phyloP scores from a whole-genome alignment of 2,329 filamentous ascomycete genomes.

The Aspergillus ochraceus region DNA sequence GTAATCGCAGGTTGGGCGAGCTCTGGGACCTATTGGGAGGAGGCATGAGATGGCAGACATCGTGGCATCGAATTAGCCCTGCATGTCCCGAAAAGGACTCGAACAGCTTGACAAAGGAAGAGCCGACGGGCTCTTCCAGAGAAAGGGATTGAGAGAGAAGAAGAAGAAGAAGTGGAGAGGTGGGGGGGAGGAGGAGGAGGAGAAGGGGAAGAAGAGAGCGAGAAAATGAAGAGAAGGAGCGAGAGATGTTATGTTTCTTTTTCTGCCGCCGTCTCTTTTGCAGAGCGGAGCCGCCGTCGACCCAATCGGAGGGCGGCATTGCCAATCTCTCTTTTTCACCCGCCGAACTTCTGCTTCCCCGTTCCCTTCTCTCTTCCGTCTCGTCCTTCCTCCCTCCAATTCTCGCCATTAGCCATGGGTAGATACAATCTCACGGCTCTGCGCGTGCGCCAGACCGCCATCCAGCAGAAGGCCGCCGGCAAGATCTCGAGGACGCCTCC shows the following conservation, averaged over 20 bases:
- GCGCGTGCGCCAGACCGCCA: conserved; percentile 44
- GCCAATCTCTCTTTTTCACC: conserved; percentile 38
- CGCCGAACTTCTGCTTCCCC: conserved; percentile 7
- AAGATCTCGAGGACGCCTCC: conserved; percentile 37
- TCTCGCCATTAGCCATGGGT: conserved; percentile 37
- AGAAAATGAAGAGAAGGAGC: neutral
- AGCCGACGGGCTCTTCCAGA: conserved; percentile 3
- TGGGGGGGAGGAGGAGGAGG: neutral
- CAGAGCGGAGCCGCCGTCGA: conserved; percentile 32
- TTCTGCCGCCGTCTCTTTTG: conserved; percentile 10
- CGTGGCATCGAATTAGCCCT: conserved; percentile 47
- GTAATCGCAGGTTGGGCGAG: conserved; percentile 49
- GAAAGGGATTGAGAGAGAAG: neutral
- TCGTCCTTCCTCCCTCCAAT: neutral
- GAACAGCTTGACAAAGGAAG: conserved; percentile 20
- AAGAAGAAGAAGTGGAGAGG: neutral
- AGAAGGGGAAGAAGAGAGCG: neutral
- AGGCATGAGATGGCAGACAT: conserved; percentile 67
- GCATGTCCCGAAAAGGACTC: conserved; percentile 30
- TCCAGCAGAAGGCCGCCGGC: conserved; percentile 38
- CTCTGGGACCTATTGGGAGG: conserved; percentile 56
- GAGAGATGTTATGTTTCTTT: conserved; percentile 5
- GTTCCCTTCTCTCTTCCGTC: neutral
- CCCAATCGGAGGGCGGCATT: conserved; percentile 40
- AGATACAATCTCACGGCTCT: conserved; percentile 49